Percentiles rank a stretch among this genome's conserved stretches.
Evolutionary conservation across 306 rosid species (phyloP).

Genomic region (Mucuna pruriens): DNA sequence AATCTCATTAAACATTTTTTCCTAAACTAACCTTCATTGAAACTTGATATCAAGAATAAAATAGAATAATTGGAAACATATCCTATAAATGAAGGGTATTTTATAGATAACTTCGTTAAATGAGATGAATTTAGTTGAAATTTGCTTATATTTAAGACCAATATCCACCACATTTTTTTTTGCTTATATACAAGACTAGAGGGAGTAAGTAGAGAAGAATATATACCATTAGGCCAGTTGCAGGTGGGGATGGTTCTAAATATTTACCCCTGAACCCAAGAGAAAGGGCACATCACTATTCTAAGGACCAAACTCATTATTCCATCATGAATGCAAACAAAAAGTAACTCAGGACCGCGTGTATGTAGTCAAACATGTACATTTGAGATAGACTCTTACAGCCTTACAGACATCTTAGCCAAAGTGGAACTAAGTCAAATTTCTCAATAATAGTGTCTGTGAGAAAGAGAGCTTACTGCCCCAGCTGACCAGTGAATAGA

Average conservation of each 20-base stretch:
- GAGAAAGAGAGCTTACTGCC: conserved; percentile 58
- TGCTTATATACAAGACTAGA: no score
- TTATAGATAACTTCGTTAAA: no score
- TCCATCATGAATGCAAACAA: background rate
- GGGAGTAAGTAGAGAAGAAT: background rate
- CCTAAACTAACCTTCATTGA: no score
- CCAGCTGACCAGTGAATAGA: conserved; percentile 79
- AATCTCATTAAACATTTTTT: no score
- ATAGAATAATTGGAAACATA: no score
- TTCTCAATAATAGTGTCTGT: background rate
- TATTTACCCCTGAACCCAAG: background rate
- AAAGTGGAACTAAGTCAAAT: conserved; percentile 14
- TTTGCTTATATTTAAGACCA: no score
- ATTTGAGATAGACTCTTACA: background rate
- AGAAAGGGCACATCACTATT: background rate
- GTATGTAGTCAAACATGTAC: background rate
- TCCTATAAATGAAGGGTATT: no score
- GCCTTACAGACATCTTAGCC: background rate
- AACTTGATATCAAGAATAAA: no score
- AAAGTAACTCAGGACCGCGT: background rate
- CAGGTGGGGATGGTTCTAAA: background rate
- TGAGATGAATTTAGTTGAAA: no score
- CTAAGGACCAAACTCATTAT: background rate
- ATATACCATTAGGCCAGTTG: background rate
- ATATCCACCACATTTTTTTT: no score